Base-by-base conservation (phyloP, 495 filamentous ascomycete genomes). In the Chaetomium fimeti region DNA sequence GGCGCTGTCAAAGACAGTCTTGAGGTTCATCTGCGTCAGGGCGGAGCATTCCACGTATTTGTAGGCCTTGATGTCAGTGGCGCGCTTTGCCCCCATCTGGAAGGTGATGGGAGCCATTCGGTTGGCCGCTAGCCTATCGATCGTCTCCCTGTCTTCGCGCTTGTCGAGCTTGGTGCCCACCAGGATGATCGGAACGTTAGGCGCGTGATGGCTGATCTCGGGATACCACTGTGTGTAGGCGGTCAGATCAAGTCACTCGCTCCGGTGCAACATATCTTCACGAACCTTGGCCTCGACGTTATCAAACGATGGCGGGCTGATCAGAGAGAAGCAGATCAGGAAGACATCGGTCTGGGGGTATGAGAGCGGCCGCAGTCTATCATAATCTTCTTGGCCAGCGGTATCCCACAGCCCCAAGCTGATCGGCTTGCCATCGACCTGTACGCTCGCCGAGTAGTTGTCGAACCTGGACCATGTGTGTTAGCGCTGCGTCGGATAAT, bases 41-140 rank as follows among this genome's bases (percentile, higher is more conserved):
- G 94, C 94, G n/a, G 94, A 98, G 80, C 94, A 98, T 76, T 98
- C 94, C 36, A 97, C 81, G 75, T 98, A 98, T 77, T 97, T 97
- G 74, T 89, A 86, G 47, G 95, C 94, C 67, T 85, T 84, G 72
- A 98, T 98, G 68, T 97, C 92, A 78, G 94, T 95, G 29, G 91
- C 91, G 51, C 91, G 87, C 57, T 86, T 80, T 60, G 94, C 79
- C 29, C 90, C 94, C 76, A 93, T 88, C 68, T 93, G 91, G 77
- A 96, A 98, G 38, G 87, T 86, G 62, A 98, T 91, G 28, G 94
- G 90, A 68, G 90, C 87, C 94, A 95, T 96, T 72, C 91, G 86
- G 80, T 93, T 90, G 71, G 88, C 81, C 64, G 89, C 85, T 63
- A 98, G 84, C 62, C 83, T 82, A 65, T 93, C 88, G 24, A 87